These are phyloP conservation scores for Cyberlindnera xishuangbannaensis DNA, from an alignment of 805 yeast genomes.

Conservation along the genomic window DNA sequence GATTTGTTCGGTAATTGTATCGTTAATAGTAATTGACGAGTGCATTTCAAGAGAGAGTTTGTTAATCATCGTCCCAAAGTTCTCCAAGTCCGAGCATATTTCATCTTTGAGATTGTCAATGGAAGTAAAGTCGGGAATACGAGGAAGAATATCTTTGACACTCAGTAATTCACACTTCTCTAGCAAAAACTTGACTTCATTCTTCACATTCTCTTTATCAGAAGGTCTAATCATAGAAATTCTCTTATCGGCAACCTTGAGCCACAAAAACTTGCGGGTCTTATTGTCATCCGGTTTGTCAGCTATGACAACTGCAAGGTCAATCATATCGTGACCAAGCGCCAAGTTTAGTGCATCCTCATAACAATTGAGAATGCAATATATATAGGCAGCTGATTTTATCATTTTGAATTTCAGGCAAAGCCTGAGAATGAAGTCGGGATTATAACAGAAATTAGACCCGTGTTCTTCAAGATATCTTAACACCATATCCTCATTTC, in stretches of 20 bases:
- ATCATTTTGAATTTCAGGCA: constrained; percentile 55
- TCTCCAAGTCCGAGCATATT: constrained; percentile 71
- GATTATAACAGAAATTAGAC: constrained; percentile 45
- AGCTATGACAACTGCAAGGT: constrained; percentile 52
- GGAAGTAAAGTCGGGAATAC: constrained; percentile 78
- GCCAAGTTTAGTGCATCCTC: constrained; percentile 83
- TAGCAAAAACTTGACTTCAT: constrained; percentile 30
- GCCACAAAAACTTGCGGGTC: constrained; percentile 67
- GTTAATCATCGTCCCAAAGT: constrained; percentile 60
- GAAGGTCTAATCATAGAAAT: constrained; percentile 22
- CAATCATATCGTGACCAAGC: constrained; percentile 50
- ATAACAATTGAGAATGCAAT: constrained; percentile 58
- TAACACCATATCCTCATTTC: constrained; percentile 36
- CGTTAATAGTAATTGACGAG: constrained; percentile 57
- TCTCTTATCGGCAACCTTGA: constrained; percentile 42
- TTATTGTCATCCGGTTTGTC: constrained; percentile 47
- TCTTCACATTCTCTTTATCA: constrained; percentile 25
- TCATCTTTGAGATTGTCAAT: constrained; percentile 82
- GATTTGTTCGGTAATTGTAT: constrained; percentile 57
- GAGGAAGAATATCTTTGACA: constrained; percentile 76
- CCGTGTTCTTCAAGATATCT: constrained; percentile 42
- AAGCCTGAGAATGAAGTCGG: constrained; percentile 68
- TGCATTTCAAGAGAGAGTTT: constrained; percentile 70
- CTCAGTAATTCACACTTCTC: constrained; percentile 47
- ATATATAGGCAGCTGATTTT: constrained; percentile 68